phyloP scores from a whole-genome alignment of 306 rosid genomes.

The Lupinus albus region DNA sequence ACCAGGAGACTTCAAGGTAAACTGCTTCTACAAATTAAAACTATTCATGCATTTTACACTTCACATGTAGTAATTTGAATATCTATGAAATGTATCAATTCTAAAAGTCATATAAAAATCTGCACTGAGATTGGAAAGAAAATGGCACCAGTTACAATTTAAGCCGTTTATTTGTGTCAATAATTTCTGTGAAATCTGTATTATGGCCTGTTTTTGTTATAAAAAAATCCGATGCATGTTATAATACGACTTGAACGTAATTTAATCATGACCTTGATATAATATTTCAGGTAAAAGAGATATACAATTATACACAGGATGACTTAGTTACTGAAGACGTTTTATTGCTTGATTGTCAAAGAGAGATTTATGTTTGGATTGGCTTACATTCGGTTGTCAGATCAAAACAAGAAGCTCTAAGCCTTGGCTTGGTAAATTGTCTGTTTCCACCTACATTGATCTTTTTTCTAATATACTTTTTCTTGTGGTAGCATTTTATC shows the following conservation, averaged over 20 bases:
- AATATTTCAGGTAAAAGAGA: slow-evolving; percentile 82
- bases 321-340: slow-evolving; percentile 90
- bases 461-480: slow-evolving; percentile 2
- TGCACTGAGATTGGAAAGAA: slow-evolving; percentile 13
- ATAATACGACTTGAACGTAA: slow-evolving; percentile 19
- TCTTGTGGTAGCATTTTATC: not conserved
- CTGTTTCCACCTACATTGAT: slow-evolving; percentile 1
- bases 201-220: not conserved
- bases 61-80: slow-evolving; percentile 10
- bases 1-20: slow-evolving; percentile 92
- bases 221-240: not conserved
- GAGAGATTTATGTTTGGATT: slow-evolving; percentile 86
- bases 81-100: not conserved
- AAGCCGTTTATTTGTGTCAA: not conserved
- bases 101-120: slow-evolving; percentile 3
- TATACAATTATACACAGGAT: slow-evolving; percentile 88
- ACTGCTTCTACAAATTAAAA: slow-evolving; percentile 25
- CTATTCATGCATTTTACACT: slow-evolving; percentile 12
- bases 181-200: slow-evolving; percentile 10
- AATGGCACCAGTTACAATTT: slow-evolving; percentile 10
- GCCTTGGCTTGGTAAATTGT: slow-evolving; percentile 67
- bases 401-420: slow-evolving; percentile 84
- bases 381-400: slow-evolving; percentile 74
- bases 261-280: slow-evolving; percentile 35
- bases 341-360: slow-evolving; percentile 80